phyloP scores from a whole-genome alignment of 805 yeast species.

The Kluyveromyces aestuarii region DNA sequence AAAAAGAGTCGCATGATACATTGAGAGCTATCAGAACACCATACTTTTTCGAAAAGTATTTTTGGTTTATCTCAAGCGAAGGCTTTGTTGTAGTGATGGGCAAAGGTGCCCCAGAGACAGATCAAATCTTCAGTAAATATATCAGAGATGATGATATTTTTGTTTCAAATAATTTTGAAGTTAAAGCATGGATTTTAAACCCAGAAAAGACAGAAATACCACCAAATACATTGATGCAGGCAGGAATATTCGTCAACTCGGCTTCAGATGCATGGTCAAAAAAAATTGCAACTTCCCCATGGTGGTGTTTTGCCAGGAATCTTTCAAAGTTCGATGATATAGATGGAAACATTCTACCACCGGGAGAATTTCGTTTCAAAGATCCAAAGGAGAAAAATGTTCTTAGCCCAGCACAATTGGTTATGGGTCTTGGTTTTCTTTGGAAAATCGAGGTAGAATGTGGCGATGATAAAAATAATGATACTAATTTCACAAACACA shows the following conservation, averaged over 20 bases:
- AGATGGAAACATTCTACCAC: slow-evolving; percentile 40
- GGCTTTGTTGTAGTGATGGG: slow-evolving; percentile 84
- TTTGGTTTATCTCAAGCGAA: slow-evolving; percentile 90
- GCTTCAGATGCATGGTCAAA: slow-evolving; percentile 86
- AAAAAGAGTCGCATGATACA: slow-evolving; percentile 48
- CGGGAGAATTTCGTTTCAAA: slow-evolving; percentile 51
- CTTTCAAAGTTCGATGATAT: slow-evolving; percentile 61
- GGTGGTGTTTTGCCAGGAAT: slow-evolving; percentile 68
- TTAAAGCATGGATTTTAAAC: slow-evolving; percentile 73
- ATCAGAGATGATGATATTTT: slow-evolving; percentile 64
- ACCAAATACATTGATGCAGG: slow-evolving; percentile 82
- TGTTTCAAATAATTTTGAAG: slow-evolving; percentile 66
- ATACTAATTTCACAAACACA: background rate
- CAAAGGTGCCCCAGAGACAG: slow-evolving; percentile 69
- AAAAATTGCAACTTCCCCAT: slow-evolving; percentile 72
- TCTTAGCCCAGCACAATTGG: slow-evolving; percentile 74
- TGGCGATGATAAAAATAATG: slow-evolving; percentile 7
- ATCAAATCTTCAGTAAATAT: slow-evolving; percentile 70
- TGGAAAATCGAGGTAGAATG: slow-evolving; percentile 53
- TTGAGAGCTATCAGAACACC: slow-evolving; percentile 57
- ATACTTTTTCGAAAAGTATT: slow-evolving; percentile 88
- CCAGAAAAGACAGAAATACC: slow-evolving; percentile 71
- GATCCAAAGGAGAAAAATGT: slow-evolving; percentile 44
- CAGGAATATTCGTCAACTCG: slow-evolving; percentile 76
- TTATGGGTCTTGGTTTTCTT: slow-evolving; percentile 81